A percentile compares a stretch with the other conserved stretches of the same genome.
phyloP scores from a whole-genome alignment of 2,329 filamentous ascomycete species.

The Phialocephala subalpina region DNA sequence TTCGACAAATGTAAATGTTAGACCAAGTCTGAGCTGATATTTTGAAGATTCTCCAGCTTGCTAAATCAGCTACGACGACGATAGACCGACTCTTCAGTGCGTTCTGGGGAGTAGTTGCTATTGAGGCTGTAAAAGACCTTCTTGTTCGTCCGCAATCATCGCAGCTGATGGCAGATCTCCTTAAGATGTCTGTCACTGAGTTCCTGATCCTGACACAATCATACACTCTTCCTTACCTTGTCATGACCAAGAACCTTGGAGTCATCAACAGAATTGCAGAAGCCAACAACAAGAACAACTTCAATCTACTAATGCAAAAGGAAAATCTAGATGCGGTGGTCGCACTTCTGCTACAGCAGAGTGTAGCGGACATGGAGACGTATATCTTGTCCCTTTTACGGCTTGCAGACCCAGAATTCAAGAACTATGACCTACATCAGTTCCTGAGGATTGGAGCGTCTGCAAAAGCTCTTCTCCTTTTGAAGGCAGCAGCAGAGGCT shows the following conservation, averaged over 20 bases:
- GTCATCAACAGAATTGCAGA: slow-evolving; percentile 83
- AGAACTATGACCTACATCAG: slow-evolving; percentile 68
- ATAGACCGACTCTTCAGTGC: slow-evolving; percentile 78
- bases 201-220: slow-evolving; percentile 80
- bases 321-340: slow-evolving; percentile 65
- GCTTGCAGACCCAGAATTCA: slow-evolving; percentile 75
- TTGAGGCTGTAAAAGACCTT: slow-evolving; percentile 84
- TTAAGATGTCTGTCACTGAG: slow-evolving; percentile 77
- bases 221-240: slow-evolving; percentile 85
- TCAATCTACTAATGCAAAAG: slow-evolving; percentile 53
- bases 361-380: slow-evolving; percentile 63
- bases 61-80: slow-evolving; percentile 68
- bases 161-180: slow-evolving; percentile 80
- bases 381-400: slow-evolving; percentile 74
- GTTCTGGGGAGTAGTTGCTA: slow-evolving; percentile 88
- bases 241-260: slow-evolving; percentile 79
- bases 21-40: slow-evolving; percentile 12
- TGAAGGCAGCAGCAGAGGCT: slow-evolving; percentile 80
- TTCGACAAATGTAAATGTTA: slow-evolving; percentile 40
- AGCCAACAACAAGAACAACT: slow-evolving; percentile 71
- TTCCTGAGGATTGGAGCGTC: slow-evolving; percentile 80
- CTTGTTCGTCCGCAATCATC: slow-evolving; percentile 82
- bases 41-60: slow-evolving; percentile 72
- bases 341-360: slow-evolving; percentile 66
- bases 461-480: slow-evolving; percentile 78